Evolutionary conservation across 257 asterid genomes (phyloP), one percentile per base, ranked within the genome.

Genomic region (Eustoma russellianum): DNA sequence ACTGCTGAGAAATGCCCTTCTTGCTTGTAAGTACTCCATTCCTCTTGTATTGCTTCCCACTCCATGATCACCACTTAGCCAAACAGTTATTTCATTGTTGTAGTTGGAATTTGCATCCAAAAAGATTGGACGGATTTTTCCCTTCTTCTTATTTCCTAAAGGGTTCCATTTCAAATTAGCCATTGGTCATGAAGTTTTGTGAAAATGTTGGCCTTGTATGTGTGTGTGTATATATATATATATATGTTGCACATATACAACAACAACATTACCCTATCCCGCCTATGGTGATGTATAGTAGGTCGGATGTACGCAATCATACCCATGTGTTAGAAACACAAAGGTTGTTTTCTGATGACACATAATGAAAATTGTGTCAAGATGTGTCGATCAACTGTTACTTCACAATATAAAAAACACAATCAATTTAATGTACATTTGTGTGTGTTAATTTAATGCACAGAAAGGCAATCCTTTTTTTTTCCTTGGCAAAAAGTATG

Each of bases 1-100:
- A 61, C 83, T 77, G 43, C 52, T 70, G 49, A 77, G 75, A 51
- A 77, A 66, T 43, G 68, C 83, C 54, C 80, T 61, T 53, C 83
- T 70, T 6, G 77, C 72, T 30, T 60, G 80, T 46, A 63, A 52
- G 41, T 77, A 73, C 28, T 67, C 80, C 41, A 49, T 55, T 44
- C 71, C 61, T 13, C 79, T 58, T 0, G 60, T 68, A 14, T 13
- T 73, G 10, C 52, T 41, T 11, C 58, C 48, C 1, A 17, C 50
- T 24, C 30, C 30, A 24, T 24, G 30, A 7, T 61, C 64, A 56
- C 41, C 44, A 35, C 41, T 34, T 17, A 53, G 35, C 33, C 63
- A 12, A 33, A 64, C 33, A 34, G 46, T 52, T 24, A 24, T 24
- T 56, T 58, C 64, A 24, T 62, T 63, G 62, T 64, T 75, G 38